These are phyloP conservation scores for Giardia muris DNA, from an alignment of 208 protist genomes.

Conservation along the genomic window DNA sequence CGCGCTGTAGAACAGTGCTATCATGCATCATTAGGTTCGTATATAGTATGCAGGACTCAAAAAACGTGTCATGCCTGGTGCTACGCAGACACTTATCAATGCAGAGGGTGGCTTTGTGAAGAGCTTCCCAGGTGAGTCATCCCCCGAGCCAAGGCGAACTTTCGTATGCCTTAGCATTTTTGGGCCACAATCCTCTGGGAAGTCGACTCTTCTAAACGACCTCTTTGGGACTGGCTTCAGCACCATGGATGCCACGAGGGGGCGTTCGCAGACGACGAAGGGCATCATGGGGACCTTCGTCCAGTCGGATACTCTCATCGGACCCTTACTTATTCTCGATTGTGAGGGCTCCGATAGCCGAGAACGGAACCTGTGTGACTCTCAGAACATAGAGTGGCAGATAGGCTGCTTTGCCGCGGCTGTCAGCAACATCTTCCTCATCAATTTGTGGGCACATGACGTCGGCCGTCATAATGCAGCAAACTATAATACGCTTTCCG, in stretches of 20 bases:
- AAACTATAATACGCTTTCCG: neutral
- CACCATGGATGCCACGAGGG: neutral
- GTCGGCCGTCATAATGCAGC: neutral
- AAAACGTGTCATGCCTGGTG: too few species aligned
- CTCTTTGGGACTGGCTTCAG: conserved; percentile 6
- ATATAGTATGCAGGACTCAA: too few species aligned
- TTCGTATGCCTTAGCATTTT: neutral
- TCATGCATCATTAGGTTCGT: too few species aligned
- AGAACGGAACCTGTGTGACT: neutral
- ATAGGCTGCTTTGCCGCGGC: neutral
- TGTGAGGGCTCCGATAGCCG: neutral
- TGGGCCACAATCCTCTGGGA: conserved; percentile 17
- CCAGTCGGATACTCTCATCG: neutral
- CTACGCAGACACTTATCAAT: too few species aligned
- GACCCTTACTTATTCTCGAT: conserved; percentile 5
- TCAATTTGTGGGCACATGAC: conserved; percentile 17
- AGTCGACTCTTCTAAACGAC: conserved; percentile 20
- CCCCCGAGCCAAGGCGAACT: too few species aligned
- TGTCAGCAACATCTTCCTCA: neutral
- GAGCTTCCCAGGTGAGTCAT: too few species aligned
- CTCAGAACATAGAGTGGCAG: neutral
- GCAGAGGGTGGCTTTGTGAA: too few species aligned
- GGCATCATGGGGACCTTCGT: neutral
- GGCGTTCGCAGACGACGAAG: conserved; percentile 11
- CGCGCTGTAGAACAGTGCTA: too few species aligned